Conservation (phyloP, 1,284 basidiomycete species). For the Xanthoconium separans region DNA sequence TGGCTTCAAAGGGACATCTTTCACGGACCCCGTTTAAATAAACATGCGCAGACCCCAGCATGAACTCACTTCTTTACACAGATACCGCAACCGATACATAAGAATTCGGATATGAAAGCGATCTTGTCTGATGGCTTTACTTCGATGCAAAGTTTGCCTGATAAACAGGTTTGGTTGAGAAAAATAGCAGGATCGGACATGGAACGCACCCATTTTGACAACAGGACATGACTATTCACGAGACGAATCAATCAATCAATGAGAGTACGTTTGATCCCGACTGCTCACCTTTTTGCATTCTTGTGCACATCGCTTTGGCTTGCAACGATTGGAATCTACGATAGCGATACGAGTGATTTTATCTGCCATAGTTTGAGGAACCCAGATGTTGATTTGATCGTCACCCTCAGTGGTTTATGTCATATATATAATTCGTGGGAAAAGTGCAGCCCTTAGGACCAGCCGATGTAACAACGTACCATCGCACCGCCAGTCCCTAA, state of each 20-base stretch:
- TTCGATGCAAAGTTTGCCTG: conserved; percentile 96
- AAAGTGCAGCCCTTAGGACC: no score
- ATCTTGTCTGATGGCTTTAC: conserved; percentile 94
- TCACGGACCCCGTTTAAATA: conserved; percentile 4
- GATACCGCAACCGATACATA: conserved; percentile 97
- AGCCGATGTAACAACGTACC: no score
- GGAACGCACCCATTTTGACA: conserved; percentile 87
- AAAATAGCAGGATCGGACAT: conserved; percentile 12
- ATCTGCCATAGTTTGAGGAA: conserved; percentile 59
- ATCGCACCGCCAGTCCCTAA: no score
- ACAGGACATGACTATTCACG: conserved; percentile 85
- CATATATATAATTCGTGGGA: no score
- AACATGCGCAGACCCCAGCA: conserved; percentile 4
- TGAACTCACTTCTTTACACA: conserved; percentile 91
- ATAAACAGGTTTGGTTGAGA: neutral
- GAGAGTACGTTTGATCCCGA: conserved; percentile 4
- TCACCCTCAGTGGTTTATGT: no score
- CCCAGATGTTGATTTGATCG: conserved; percentile 9
- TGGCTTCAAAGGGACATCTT: conserved; percentile 97
- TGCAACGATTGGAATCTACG: conserved; percentile 90
- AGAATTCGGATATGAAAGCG: conserved; percentile 94
- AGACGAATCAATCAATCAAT: conserved; percentile 11
- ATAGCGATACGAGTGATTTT: conserved; percentile 97
- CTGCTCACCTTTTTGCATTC: conserved; percentile 82
- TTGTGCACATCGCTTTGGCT: conserved; percentile 89